Conservation (phyloP, 2,329 filamentous ascomycete genomes). For the Blastomyces gilchristii region DNA sequence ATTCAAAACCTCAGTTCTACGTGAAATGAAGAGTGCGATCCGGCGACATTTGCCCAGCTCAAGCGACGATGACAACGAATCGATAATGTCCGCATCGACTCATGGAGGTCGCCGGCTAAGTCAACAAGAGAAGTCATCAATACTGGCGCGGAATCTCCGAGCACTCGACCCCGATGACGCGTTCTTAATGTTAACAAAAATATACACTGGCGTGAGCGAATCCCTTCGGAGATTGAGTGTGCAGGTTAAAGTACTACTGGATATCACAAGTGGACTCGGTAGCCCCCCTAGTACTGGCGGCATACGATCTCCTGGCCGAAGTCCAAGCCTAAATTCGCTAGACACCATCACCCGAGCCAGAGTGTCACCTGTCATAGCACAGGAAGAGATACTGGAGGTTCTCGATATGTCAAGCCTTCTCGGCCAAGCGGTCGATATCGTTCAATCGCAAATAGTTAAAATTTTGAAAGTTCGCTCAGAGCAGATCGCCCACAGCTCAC, state of each 20-base stretch:
- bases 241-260: constrained; percentile 88
- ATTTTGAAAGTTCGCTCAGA: constrained; percentile 55
- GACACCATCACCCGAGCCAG: constrained; percentile 31
- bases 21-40: constrained; percentile 79
- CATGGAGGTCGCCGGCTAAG: constrained; percentile 57
- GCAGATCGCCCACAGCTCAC: constrained; percentile 45
- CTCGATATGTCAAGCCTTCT: constrained; percentile 56
- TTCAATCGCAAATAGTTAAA: constrained; percentile 54
- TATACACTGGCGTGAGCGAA: constrained; percentile 83
- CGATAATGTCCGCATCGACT: constrained; percentile 76
- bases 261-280: constrained; percentile 61
- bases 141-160: constrained; percentile 77
- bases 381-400: constrained; percentile 53
- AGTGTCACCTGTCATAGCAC: constrained; percentile 27
- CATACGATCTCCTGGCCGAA: constrained; percentile 39
- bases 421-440: constrained; percentile 56
- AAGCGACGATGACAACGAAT: constrained; percentile 86
- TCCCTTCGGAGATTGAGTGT: constrained; percentile 74
- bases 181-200: constrained; percentile 67
- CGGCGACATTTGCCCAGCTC: constrained; percentile 80
- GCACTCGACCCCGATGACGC: constrained; percentile 74
- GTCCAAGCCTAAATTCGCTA: constrained; percentile 32
- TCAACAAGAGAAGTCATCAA: constrained; percentile 81
- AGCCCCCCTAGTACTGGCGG: constrained; percentile 6
- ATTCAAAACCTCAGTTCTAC: constrained; percentile 72